phyloP scores from a whole-genome alignment of 257 asterid genomes.

The Nicotiana benthamiana region DNA sequence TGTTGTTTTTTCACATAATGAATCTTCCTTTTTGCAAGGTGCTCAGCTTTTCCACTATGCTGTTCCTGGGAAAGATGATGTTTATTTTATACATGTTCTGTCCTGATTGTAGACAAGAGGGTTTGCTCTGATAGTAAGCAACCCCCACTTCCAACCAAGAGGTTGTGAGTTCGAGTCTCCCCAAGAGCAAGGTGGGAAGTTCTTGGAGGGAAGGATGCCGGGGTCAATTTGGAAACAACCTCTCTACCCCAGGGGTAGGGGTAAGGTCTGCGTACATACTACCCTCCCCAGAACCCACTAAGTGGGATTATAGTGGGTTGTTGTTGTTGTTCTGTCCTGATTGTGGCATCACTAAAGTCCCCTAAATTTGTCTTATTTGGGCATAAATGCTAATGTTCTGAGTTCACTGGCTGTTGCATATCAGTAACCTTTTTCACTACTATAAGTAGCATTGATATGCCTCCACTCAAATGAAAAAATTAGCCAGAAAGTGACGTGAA shows the following conservation, averaged over 20 bases:
- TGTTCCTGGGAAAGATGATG: constrained; percentile 12
- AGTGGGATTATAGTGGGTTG: too few species aligned
- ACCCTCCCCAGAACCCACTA: too few species aligned
- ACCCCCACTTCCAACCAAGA: too few species aligned
- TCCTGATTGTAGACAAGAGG: too few species aligned
- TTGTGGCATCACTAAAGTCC: constrained; percentile 10
- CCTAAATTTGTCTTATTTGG: background rate
- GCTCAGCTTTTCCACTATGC: constrained; percentile 24
- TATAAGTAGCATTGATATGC: background rate
- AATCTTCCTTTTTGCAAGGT: constrained; percentile 33
- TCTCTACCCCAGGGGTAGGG: too few species aligned
- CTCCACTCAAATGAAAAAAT: constrained; percentile 1
- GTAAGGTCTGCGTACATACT: too few species aligned
- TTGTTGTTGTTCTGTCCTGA: too few species aligned
- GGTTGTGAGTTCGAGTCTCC: too few species aligned
- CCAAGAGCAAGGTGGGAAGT: too few species aligned
- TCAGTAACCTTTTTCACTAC: background rate
- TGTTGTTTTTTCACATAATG: constrained; percentile 48
- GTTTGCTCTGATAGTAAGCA: too few species aligned
- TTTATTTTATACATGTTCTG: constrained; percentile 14
- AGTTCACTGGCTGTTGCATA: background rate
- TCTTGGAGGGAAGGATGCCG: too few species aligned
- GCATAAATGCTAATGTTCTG: background rate
- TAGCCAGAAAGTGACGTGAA: background rate
- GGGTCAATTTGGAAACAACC: too few species aligned